Evolutionary conservation across 495 filamentous ascomycete genomes (phyloP), one percentile per base, ranked within the genome.

Genomic region (Clohesyomyces aquaticus): DNA sequence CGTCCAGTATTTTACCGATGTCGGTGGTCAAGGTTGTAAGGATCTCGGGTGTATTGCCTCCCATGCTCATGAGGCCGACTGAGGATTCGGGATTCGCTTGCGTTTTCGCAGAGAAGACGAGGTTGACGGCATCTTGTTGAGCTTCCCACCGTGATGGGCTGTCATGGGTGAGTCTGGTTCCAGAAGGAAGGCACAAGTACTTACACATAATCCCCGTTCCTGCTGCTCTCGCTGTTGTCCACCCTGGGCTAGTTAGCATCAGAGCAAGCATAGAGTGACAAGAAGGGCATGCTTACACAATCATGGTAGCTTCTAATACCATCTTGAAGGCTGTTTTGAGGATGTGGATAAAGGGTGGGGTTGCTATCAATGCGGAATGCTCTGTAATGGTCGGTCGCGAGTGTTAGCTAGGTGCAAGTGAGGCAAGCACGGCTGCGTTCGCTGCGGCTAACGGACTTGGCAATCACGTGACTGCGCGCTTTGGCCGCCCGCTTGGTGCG

Each of bases 1-100:
- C 94, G 49, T 94, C 90, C 65, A 97, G 80, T 63, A 99, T 91
- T 77, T 95, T 93, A 71, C 94, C 95, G 69, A 93, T 89, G 73
- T 98, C 93, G 47, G 90, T 89, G 50, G 94, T 98, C 75, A 98
- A 82, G 21, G 95, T 99, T 25, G 94, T 93, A 41, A 98, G 83
- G 59, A 98, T 92, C 78, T 99, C 95, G 43, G 94, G 94, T 12
- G 92, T 91, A 71, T 93, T 93, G 69, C 94, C 94, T 60, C 91
- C 94, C 93, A 98, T 97, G 76, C 90, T 96, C 92, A 99, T 96
- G 51, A 99, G 82, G 62, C 94, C 94, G 56, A 98, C 95, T 22
- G 91, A 93, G 12, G 92, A 96, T 78, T 99, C 94, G 22, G 94
- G 89, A 76, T 99, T 96, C 75, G 85, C 89, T 78, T 91, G 86